Conservation (phyloP, 2,329 filamentous ascomycete genomes). For the Claviceps digitariae region DNA sequence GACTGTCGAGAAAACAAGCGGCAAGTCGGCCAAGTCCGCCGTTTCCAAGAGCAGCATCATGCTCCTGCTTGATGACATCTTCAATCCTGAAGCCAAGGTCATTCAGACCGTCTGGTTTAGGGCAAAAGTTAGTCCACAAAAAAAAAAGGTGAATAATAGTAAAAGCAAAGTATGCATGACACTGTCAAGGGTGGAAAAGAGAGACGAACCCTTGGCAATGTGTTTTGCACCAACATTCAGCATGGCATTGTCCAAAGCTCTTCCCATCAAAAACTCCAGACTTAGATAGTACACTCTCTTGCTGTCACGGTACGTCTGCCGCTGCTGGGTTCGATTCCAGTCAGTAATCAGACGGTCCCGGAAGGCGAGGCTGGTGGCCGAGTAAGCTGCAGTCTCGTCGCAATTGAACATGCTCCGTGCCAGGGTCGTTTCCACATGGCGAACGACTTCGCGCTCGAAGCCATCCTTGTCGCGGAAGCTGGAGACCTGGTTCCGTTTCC, state of each 20-base stretch:
- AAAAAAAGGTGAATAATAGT: too few relatives aligned
- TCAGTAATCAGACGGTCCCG: slow-evolving; percentile 84
- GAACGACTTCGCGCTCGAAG: slow-evolving; percentile 77
- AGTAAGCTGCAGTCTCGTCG: slow-evolving; percentile 86
- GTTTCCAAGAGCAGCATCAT: slow-evolving; percentile 92
- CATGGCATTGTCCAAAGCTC: slow-evolving; percentile 96
- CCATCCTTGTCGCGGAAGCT: slow-evolving; percentile 69
- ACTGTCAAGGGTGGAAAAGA: not conserved
- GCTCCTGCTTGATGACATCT: slow-evolving; percentile 86
- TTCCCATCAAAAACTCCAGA: slow-evolving; percentile 94
- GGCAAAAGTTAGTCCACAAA: not conserved
- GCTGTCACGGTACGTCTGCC: slow-evolving; percentile 76
- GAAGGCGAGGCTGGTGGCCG: slow-evolving; percentile 81
- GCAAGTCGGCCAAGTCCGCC: slow-evolving; percentile 89
- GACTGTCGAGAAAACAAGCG: slow-evolving; percentile 91
- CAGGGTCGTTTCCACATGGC: slow-evolving; percentile 91
- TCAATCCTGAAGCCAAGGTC: slow-evolving; percentile 96
- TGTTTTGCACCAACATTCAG: slow-evolving; percentile 86
- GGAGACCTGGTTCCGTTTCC: slow-evolving; percentile 47
- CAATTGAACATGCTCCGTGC: slow-evolving; percentile 97
- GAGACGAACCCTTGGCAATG: slow-evolving; percentile 55
- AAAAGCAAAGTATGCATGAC: not conserved
- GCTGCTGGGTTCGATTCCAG: slow-evolving; percentile 97
- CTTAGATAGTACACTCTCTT: slow-evolving; percentile 97
- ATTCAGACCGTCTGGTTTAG: slow-evolving; percentile 53